Conservation (phyloP, 1,139 yeast species). For the Zygoascus sp. region DNA sequence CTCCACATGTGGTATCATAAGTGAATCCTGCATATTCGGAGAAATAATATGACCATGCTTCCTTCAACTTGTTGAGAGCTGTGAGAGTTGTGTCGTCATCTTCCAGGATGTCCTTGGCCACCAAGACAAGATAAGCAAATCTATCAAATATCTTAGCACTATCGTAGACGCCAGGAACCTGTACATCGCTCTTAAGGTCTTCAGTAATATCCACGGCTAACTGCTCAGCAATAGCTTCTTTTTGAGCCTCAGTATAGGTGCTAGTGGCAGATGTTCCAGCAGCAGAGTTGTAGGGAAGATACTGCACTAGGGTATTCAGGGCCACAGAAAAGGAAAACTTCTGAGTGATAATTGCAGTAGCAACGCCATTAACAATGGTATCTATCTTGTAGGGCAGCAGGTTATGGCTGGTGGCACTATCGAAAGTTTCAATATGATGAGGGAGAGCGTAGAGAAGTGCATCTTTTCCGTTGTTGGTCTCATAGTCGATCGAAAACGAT, state of each 20-base stretch:
- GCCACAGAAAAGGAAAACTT: neutral
- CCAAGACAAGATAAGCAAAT: constrained; percentile 60
- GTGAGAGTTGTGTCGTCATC: constrained; percentile 46
- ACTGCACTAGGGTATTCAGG: constrained; percentile 24
- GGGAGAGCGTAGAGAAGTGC: neutral
- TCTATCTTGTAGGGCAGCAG: neutral
- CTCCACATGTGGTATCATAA: constrained; percentile 62
- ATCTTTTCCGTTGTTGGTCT: neutral
- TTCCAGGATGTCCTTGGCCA: constrained; percentile 47
- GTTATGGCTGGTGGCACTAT: neutral
- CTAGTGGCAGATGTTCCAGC: constrained; percentile 42
- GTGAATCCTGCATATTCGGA: constrained; percentile 47
- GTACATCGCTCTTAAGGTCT: constrained; percentile 43
- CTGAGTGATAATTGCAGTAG: neutral
- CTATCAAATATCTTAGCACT: constrained; percentile 66
- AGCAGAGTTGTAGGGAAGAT: neutral
- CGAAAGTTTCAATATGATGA: constrained; percentile 28
- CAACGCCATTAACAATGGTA: neutral
- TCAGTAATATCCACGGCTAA: constrained; percentile 34
- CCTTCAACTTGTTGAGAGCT: constrained; percentile 47
- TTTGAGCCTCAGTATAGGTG: constrained; percentile 50
- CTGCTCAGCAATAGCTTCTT: constrained; percentile 37
- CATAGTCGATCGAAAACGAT: neutral
- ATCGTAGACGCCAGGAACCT: constrained; percentile 50
- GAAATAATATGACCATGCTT: constrained; percentile 46